Base-by-base conservation (phyloP, 2,329 filamentous ascomycete species). In the Bisporella sp. region DNA sequence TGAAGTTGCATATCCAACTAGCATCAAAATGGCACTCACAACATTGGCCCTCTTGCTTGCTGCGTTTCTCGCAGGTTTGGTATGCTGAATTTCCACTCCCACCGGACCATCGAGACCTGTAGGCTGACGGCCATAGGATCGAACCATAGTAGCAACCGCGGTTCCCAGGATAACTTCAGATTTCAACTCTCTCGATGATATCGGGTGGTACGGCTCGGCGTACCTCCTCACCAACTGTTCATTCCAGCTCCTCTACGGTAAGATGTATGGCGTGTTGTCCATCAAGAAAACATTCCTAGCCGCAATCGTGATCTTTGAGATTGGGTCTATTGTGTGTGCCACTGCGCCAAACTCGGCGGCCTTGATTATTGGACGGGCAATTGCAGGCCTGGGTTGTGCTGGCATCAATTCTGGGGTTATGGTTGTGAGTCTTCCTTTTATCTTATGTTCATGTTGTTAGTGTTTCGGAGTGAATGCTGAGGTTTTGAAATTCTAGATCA, bases 391-490 rank as follows among this genome's bases (percentile, higher is more conserved):
- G 12, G 64, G 66, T 1, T 56, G 58, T 39, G 59, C 56, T 13
- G 65, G 62, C 1, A 58, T 64, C 28, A 13, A 69, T 63, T 54
- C 64, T 0, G 73, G 73, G 0, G 66, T 66, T 9, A 68, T 73
- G 58, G 71, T 66, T 3, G 70, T 74, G 31, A 68, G 21, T 21
- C 21, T 21, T 21, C 21, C 21, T 21, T 21, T 21, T 21, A 21
- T 21, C 21, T 21, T 21, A 21, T 21, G 21, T 21, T 21, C 21
- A 21, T 21, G 21, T 21, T 21, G 21, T 21, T 21, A 3, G 21
- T 21, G 21, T 21, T 21, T 21, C 21, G 21, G 21, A 21, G 21
- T 21, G 21, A 21, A 21, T 21, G 3, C 3, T 21, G 21, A 21
- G 21, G 21, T 21, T 21, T 21, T 3, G 21, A 21, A 21, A 21